Percentiles rank a stretch among this genome's conserved stretches.
phyloP scores from a whole-genome alignment of 768 basidiomycete species.

The Botryobasidium botryosum region DNA sequence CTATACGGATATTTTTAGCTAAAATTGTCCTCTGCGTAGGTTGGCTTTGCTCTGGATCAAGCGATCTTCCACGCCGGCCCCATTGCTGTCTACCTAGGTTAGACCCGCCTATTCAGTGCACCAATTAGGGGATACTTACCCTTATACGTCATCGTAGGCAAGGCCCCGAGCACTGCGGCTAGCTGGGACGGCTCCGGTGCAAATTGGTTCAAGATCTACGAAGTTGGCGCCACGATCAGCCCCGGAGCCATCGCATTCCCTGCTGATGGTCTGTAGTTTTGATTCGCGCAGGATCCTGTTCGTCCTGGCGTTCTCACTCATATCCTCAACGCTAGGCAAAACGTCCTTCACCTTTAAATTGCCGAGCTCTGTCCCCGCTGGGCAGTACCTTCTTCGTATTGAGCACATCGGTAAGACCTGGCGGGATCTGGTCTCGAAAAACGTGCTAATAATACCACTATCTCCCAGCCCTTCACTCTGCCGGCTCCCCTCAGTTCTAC shows the following conservation, averaged over 20 bases:
- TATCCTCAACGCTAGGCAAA: no score
- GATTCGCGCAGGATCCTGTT: no score
- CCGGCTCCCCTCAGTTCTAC: conserved; percentile 9
- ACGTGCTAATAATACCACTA: no score
- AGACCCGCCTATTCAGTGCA: neutral
- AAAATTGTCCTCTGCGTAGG: neutral
- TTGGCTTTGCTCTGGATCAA: neutral
- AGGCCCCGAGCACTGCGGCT: conserved; percentile 7
- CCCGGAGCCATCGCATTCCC: no score
- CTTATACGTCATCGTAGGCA: neutral
- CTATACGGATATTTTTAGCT: neutral
- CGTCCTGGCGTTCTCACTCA: no score
- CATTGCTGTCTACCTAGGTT: neutral
- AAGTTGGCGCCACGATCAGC: neutral
- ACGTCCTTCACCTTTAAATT: neutral
- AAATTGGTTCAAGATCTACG: conserved; percentile 6
- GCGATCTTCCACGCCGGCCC: neutral
- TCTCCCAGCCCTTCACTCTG: conserved; percentile 7
- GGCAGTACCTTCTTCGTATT: conserved; percentile 3
- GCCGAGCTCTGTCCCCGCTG: neutral
- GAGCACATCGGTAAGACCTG: conserved; percentile 7
- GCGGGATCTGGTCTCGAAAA: no score
- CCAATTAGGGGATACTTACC: neutral
- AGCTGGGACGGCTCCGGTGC: conserved; percentile 5
- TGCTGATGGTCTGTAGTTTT: no score